Evolutionary conservation across 2,329 filamentous ascomycete genomes (phyloP).

Genomic region (Phyllosticta capitalensis): DNA sequence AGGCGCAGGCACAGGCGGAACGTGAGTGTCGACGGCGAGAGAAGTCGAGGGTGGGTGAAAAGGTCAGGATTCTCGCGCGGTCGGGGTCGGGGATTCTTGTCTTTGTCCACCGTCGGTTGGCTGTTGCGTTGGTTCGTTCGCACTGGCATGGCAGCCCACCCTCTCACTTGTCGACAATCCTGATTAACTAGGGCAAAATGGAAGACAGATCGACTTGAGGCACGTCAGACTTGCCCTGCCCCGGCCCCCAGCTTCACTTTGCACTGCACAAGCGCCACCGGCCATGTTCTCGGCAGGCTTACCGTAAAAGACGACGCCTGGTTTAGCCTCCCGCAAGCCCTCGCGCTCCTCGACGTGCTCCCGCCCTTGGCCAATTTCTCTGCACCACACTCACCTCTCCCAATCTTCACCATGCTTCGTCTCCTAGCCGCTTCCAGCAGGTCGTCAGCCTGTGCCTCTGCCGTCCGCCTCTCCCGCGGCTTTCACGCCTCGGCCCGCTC

Average conservation of each 20-base stretch:
- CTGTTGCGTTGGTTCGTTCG: not conserved
- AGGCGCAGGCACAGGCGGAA: not conserved
- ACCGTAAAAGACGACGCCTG: not conserved
- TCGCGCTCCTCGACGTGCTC: not conserved
- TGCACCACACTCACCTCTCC: not conserved
- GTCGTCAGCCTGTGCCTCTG: not conserved
- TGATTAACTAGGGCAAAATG: not conserved
- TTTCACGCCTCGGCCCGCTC: slow-evolving; percentile 58
- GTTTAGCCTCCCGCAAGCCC: not conserved
- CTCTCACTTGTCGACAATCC: not conserved
- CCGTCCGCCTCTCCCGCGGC: slow-evolving; percentile 3
- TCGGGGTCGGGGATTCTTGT: not conserved
- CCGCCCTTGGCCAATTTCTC: not conserved
- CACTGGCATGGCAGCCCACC: not conserved
- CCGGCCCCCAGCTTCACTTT: not conserved
- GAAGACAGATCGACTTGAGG: not conserved
- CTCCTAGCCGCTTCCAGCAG: slow-evolving; percentile 1
- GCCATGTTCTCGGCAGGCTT: not conserved
- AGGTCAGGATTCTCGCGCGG: not conserved
- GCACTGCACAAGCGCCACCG: not conserved
- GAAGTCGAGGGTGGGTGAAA: not conserved
- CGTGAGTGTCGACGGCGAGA: too few species aligned
- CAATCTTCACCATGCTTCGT: slow-evolving; percentile 9
- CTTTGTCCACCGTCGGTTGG: not conserved
- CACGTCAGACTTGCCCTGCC: not conserved